phyloP scores from a whole-genome alignment of 371 early-diverging fungal genomes.

The Sanchytrium tribonematis region DNA sequence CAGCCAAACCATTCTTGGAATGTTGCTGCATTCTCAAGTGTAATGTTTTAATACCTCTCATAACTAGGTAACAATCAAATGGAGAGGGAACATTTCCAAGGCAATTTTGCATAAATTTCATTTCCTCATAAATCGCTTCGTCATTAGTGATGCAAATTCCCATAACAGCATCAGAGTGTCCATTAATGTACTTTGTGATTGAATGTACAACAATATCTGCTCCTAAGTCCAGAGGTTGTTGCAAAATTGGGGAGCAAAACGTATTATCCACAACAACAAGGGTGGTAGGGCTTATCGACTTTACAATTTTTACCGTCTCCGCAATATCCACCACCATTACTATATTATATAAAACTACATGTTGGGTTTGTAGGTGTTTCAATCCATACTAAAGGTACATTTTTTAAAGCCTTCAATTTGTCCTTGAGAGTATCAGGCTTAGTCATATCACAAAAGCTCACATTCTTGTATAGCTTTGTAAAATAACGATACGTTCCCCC shows the following conservation, averaged over 20 bases:
- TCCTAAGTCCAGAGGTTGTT: constrained; percentile 62
- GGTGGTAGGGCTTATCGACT: constrained; percentile 16
- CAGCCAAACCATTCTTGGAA: constrained; percentile 44
- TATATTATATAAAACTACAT: too few relatives aligned
- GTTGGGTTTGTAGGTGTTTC: constrained; percentile 88
- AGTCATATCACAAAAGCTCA: constrained; percentile 58
- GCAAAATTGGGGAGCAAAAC: constrained; percentile 88
- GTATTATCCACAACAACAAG: constrained; percentile 89
- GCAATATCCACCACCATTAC: constrained; percentile 70
- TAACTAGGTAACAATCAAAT: constrained; percentile 84
- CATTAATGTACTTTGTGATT: constrained; percentile 92
- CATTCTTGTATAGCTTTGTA: constrained; percentile 53
- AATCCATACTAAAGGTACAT: constrained; percentile 27
- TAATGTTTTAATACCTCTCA: constrained; percentile 80
- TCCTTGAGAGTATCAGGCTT: constrained; percentile 35
- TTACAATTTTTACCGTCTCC: constrained; percentile 46
- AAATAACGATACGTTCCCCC: constrained; percentile 91
- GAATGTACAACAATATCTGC: constrained; percentile 89
- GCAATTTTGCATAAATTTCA: constrained; percentile 73
- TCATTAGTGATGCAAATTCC: constrained; percentile 61
- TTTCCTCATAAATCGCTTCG: constrained; percentile 34
- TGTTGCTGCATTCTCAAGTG: constrained; percentile 78
- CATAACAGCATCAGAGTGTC: constrained; percentile 91
- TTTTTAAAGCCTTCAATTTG: constrained; percentile 41
- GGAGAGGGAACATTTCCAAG: constrained; percentile 83